Percentiles rank a stretch among this genome's conserved stretches.
Conservation (phyloP, 1,139 yeast genomes). For the Geotrichum cucujoidarum region DNA sequence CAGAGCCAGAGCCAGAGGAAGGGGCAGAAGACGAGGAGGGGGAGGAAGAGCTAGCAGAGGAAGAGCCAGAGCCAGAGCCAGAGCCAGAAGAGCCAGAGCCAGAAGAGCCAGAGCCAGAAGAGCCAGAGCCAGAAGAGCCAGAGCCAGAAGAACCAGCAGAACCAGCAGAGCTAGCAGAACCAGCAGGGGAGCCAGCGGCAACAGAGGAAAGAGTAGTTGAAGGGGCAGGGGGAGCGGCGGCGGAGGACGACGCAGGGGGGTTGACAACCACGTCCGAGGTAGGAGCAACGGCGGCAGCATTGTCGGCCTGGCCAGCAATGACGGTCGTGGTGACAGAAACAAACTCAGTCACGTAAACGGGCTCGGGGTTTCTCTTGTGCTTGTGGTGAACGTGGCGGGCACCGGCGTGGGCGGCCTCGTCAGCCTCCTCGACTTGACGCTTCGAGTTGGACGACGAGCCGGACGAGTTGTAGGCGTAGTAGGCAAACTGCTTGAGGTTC, state of each 20-base stretch:
- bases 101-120: slow-evolving; percentile 1
- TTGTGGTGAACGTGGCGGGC: slow-evolving; percentile 50
- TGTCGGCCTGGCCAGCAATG: slow-evolving; percentile 20
- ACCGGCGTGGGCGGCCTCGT: neutral
- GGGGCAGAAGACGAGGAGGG: slow-evolving; percentile 29
- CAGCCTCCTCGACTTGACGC: slow-evolving; percentile 9
- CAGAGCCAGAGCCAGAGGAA: slow-evolving; percentile 34
- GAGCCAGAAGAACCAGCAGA: neutral
- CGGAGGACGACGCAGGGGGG: neutral
- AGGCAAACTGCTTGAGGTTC: slow-evolving; percentile 72
- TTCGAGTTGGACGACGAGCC: slow-evolving; percentile 31
- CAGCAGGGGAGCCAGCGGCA: neutral
- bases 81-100: slow-evolving; percentile 21
- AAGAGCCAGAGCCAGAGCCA: slow-evolving; percentile 23
- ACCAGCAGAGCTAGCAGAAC: neutral
- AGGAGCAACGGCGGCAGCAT: neutral
- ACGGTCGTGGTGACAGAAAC: slow-evolving; percentile 74
- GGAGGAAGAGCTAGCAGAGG: slow-evolving; percentile 23
- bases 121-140: neutral
- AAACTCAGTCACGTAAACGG: slow-evolving; percentile 36
- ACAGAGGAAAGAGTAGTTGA: neutral
- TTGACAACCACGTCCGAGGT: neutral
- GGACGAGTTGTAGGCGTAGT: slow-evolving; percentile 41
- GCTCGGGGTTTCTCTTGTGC: slow-evolving; percentile 49
- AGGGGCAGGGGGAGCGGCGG: neutral